Evolutionary conservation across 257 asterid species (phyloP).

Genomic region (Nicotiana otophora): DNA sequence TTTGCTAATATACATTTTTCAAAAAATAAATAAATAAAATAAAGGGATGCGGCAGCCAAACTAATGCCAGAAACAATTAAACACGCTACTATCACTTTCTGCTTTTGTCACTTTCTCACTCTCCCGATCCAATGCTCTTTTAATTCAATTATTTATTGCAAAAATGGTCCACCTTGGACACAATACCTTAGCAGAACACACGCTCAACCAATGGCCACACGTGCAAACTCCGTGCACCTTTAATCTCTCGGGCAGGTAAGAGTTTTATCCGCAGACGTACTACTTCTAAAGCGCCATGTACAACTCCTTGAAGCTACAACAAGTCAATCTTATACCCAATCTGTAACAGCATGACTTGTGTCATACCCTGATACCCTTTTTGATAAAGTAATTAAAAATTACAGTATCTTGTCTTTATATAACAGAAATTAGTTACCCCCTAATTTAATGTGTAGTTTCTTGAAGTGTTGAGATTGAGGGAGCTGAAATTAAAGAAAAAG

Average conservation of each 20-base stretch:
- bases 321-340: neutral
- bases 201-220: neutral
- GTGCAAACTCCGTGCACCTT: neutral
- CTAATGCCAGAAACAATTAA: neutral
- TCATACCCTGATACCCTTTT: neutral
- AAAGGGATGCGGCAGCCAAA: neutral
- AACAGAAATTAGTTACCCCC: neutral
- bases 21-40: neutral
- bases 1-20: too few relatives aligned
- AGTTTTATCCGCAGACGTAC: neutral
- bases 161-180: neutral
- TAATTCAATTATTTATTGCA: neutral
- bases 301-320: neutral
- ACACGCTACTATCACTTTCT: neutral
- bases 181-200: neutral
- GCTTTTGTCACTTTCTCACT: neutral
- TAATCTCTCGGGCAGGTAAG: neutral
- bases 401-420: constrained; percentile 6
- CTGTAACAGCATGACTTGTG: neutral
- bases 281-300: neutral
- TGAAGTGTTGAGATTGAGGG: neutral
- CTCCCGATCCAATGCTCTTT: neutral
- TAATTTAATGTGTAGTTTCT: constrained; percentile 9
- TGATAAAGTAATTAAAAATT: neutral
- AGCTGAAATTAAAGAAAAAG: neutral